Evolutionary conservation across 164 flowering plant genomes (phyloP).

Genomic region (Berberis vulgaris): DNA sequence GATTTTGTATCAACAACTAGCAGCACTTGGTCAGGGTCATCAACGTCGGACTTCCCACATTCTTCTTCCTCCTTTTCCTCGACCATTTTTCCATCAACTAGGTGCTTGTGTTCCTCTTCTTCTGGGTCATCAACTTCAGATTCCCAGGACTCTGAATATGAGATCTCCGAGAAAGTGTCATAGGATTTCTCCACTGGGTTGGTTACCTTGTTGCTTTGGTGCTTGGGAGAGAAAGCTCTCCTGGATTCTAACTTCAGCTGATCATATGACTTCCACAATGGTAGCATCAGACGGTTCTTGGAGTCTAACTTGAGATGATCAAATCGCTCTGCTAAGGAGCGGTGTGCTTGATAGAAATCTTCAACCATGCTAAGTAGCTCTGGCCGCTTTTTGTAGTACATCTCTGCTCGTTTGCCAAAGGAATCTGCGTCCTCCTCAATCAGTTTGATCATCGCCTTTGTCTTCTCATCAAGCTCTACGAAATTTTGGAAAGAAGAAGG

Average conservation of each 20-base stretch:
- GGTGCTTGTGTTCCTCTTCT: constrained; percentile 24
- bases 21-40: constrained; percentile 29
- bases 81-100: constrained; percentile 6
- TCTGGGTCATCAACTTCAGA: constrained; percentile 57
- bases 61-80: constrained; percentile 24
- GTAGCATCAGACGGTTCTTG: constrained; percentile 27
- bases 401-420: constrained; percentile 83
- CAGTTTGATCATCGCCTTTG: constrained; percentile 64
- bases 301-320: constrained; percentile 56
- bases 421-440: constrained; percentile 87
- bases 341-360: constrained; percentile 73
- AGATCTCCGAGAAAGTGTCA: constrained; percentile 31
- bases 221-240: constrained; percentile 31
- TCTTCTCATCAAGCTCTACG: constrained; percentile 71
- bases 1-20: not conserved
- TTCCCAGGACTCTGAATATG: constrained; percentile 30
- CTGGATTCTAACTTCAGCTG: constrained; percentile 42
- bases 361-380: constrained; percentile 79
- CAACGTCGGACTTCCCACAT: constrained; percentile 49
- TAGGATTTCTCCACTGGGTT: constrained; percentile 12
- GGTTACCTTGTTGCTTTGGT: constrained; percentile 19
- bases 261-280: constrained; percentile 43
- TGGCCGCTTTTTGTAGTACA: constrained; percentile 89
- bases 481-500: not conserved
- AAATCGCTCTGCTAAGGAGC: constrained; percentile 72